phyloP scores from a whole-genome alignment of 768 basidiomycete genomes.

The Termitomyces eurrhizus region DNA sequence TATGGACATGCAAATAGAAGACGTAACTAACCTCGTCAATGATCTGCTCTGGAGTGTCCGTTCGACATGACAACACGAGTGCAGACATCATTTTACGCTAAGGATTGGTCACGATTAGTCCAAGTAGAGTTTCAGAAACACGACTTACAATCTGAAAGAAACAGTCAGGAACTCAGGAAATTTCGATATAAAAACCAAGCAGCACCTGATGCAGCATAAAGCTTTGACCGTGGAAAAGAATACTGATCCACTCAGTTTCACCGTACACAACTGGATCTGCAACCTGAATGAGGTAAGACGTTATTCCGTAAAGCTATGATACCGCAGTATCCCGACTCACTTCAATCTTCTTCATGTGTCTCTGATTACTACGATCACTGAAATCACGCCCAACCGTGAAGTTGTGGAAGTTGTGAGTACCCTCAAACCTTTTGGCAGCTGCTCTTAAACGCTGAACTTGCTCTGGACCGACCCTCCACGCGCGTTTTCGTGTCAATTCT shows the following conservation, averaged over 20 bases:
- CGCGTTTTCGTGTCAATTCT: conserved; percentile 62
- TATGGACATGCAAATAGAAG: not conserved
- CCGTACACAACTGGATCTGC: conserved; percentile 86
- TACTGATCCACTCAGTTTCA: conserved; percentile 91
- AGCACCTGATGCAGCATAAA: conserved; percentile 97
- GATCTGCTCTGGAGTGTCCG: conserved; percentile 67
- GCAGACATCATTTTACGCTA: conserved; percentile 97
- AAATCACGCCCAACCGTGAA: conserved; percentile 90
- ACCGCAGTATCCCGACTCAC: conserved; percentile 31
- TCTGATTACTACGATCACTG: conserved; percentile 72
- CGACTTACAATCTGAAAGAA: conserved; percentile 42
- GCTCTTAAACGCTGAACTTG: conserved; percentile 55
- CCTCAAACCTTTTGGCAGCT: conserved; percentile 64
- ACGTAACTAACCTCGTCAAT: conserved; percentile 58
- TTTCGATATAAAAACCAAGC: not conserved
- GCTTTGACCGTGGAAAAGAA: conserved; percentile 93
- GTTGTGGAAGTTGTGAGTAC: conserved; percentile 97
- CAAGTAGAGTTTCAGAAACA: conserved; percentile 13
- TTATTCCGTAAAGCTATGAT: not conserved
- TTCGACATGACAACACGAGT: conserved; percentile 76
- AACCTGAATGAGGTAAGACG: conserved; percentile 39
- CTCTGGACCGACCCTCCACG: conserved; percentile 59
- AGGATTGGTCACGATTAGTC: conserved; percentile 12
- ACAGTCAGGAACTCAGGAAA: not conserved
- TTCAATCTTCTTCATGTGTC: conserved; percentile 87